These are phyloP conservation scores for Diaporthe caulivora DNA, from an alignment of 2,329 filamentous ascomycete species.

Conservation along the genomic window DNA sequence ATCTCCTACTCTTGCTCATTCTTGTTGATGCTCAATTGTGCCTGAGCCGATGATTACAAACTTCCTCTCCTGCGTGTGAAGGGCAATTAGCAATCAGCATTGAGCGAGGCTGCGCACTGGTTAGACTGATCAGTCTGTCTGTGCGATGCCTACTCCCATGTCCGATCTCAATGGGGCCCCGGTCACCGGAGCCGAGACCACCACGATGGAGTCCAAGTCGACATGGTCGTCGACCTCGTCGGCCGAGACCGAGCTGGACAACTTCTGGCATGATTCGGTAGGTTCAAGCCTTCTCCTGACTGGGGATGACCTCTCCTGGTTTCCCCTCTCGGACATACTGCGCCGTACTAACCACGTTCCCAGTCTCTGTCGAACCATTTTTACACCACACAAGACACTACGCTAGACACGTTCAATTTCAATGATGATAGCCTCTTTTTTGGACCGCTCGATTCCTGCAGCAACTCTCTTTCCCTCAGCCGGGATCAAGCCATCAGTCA, in stretches of 20 bases:
- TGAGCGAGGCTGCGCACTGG: slow-evolving; percentile 4
- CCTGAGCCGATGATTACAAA: slow-evolving; percentile 12
- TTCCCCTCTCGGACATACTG: not conserved
- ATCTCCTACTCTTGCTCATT: slow-evolving; percentile 33
- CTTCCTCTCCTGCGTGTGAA: not conserved
- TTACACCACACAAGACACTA: slow-evolving; percentile 38
- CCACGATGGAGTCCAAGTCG: slow-evolving; percentile 26
- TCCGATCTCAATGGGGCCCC: slow-evolving; percentile 23
- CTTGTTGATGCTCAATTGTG: slow-evolving; percentile 39
- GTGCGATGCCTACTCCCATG: slow-evolving; percentile 31
- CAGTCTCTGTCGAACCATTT: slow-evolving; percentile 38
- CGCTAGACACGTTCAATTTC: slow-evolving; percentile 33
- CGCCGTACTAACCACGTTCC: slow-evolving; percentile 12
- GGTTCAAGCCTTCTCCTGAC: not conserved
- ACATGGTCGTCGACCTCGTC: slow-evolving; percentile 40
- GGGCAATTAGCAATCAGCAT: slow-evolving; percentile 10
- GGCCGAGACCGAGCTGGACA: slow-evolving; percentile 33
- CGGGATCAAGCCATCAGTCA: slow-evolving; percentile 30
- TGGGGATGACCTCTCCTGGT: not conserved
- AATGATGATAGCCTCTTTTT: slow-evolving; percentile 38
- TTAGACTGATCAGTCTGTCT: not conserved
- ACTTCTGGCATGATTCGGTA: slow-evolving; percentile 40
- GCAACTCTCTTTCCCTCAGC: slow-evolving; percentile 23
- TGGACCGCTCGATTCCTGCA: slow-evolving; percentile 37
- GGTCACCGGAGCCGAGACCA: slow-evolving; percentile 24